phyloP scores from a whole-genome alignment of 78 protist species.

The Speleostelium caveatum region DNA sequence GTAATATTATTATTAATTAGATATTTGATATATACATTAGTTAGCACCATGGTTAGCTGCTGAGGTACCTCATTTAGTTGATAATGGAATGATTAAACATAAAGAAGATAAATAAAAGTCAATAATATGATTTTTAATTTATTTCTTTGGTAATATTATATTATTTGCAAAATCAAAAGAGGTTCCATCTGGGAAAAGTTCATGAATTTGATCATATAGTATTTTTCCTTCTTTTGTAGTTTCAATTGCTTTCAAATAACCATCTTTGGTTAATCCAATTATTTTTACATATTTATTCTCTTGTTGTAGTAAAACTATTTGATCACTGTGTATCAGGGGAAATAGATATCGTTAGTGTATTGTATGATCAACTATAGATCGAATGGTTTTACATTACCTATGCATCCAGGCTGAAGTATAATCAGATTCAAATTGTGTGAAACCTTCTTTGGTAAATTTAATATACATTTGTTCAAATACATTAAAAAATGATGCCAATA shows the following conservation, averaged over 20 bases:
- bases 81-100: slow-evolving; percentile 37
- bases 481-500: slow-evolving; percentile 35
- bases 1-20: neutral
- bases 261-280: slow-evolving; percentile 29
- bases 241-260: slow-evolving; percentile 38
- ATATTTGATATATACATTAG: slow-evolving; percentile 27
- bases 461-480: slow-evolving; percentile 49
- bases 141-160: slow-evolving; percentile 38
- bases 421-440: slow-evolving; percentile 14
- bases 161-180: slow-evolving; percentile 49
- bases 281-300: slow-evolving; percentile 23
- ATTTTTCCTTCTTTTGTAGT: slow-evolving; percentile 3
- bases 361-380: no score
- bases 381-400: neutral
- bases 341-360: neutral
- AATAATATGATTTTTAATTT: neutral
- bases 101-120: slow-evolving; percentile 73
- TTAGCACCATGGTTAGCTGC: slow-evolving; percentile 98
- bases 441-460: slow-evolving; percentile 36
- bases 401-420: slow-evolving; percentile 52
- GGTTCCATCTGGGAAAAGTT: slow-evolving; percentile 76
- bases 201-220: neutral
- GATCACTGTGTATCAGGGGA: neutral
- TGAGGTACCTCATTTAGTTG: slow-evolving; percentile 96
- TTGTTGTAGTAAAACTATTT: slow-evolving; percentile 29